Conservation (phyloP, 2,329 filamentous ascomycete genomes). For the Fusarium fujikuroi region DNA sequence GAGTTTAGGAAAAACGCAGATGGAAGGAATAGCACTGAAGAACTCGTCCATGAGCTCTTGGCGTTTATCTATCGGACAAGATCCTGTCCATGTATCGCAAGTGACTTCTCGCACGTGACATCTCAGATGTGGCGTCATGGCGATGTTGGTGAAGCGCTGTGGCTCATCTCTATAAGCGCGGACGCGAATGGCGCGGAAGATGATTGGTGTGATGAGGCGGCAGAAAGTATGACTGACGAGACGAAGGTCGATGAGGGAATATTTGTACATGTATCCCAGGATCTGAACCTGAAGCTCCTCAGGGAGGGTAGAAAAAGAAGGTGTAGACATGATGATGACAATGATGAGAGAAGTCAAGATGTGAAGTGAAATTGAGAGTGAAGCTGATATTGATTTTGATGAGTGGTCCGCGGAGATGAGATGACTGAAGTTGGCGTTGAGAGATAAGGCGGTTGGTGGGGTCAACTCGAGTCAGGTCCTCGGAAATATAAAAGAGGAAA, state of each 20-base stretch:
- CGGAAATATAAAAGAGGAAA: not conserved
- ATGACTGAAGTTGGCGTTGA: not conserved
- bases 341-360: not conserved
- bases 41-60: not conserved
- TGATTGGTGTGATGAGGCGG: not conserved
- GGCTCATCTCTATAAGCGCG: slow-evolving; percentile 6
- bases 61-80: not conserved
- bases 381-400: not conserved
- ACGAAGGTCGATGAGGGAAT: not conserved
- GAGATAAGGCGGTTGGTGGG: not conserved
- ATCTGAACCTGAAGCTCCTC: not conserved
- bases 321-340: not conserved
- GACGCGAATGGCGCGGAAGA: slow-evolving; percentile 8
- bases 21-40: not conserved
- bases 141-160: not conserved
- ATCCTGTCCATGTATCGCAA: slow-evolving; percentile 7
- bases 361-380: not conserved
- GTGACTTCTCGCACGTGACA: slow-evolving; percentile 6
- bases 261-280: not conserved
- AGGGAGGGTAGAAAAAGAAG: not conserved
- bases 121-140: not conserved
- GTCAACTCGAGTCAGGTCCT: not conserved
- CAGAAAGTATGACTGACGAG: not conserved
- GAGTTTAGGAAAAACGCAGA: slow-evolving; percentile 6
- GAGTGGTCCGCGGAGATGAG: not conserved